phyloP scores from a whole-genome alignment of 2,329 filamentous ascomycete species.

The Paecilomyces sp. region DNA sequence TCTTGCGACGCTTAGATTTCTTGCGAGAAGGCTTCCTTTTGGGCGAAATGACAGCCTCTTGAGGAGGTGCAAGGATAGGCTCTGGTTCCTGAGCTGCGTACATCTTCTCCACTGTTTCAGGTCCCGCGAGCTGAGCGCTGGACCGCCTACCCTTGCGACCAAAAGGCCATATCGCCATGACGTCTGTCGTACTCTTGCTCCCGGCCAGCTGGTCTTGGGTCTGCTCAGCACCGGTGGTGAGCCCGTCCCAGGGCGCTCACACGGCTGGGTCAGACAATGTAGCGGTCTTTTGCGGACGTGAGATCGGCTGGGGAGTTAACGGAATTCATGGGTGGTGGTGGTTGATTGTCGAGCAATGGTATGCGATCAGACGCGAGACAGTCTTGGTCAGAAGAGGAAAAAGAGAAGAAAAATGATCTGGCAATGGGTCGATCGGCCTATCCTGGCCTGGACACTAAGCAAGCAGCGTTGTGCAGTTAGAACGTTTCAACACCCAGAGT shows the following conservation, averaged over 20 bases:
- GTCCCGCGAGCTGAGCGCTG: slow-evolving; percentile 49
- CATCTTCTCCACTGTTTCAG: slow-evolving; percentile 36
- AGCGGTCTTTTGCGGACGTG: background rate
- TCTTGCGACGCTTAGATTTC: slow-evolving; percentile 26
- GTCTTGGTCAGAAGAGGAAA: background rate
- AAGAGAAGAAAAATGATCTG: background rate
- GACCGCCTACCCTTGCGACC: slow-evolving; percentile 65
- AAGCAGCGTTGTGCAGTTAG: background rate
- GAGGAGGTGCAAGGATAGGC: slow-evolving; percentile 1
- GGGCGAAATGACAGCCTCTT: slow-evolving; percentile 10
- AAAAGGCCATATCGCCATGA: slow-evolving; percentile 81
- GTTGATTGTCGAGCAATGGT: background rate
- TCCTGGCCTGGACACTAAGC: background rate
- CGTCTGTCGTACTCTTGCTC: slow-evolving; percentile 5
- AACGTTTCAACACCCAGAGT: background rate
- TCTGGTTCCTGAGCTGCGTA: slow-evolving; percentile 25
- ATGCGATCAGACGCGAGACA: background rate
- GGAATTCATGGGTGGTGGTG: slow-evolving; percentile 1
- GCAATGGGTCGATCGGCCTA: background rate
- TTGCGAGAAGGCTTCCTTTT: slow-evolving; percentile 26
- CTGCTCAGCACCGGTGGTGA: background rate
- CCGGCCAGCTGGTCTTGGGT: background rate
- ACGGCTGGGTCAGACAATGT: slow-evolving; percentile 3
- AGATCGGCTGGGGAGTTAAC: background rate
- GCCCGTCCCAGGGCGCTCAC: background rate